Evolutionary conservation across 352 stramenopile species (phyloP), one percentile per base, ranked within the genome.

Genomic region (Globisporangium emineosum): DNA sequence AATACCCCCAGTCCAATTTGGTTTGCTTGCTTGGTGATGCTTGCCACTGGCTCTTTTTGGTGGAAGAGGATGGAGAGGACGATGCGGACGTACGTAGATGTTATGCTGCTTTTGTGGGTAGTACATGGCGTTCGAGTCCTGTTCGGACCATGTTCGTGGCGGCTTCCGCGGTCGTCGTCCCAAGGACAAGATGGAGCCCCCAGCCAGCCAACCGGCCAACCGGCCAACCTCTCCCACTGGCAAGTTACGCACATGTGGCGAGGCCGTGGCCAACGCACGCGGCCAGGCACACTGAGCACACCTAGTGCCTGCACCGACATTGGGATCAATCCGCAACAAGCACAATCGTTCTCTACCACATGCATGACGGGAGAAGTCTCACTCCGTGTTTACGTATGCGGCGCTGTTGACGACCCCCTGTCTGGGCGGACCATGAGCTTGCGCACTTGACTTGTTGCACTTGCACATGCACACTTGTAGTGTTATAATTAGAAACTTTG

Each of bases 31-130:
- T n/a, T n/a, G n/a, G n/a, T n/a, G n/a, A n/a, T n/a, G n/a, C n/a
- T n/a, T n/a, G n/a, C n/a, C 19, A 57, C 52, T 57, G 52, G 52
- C 52, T 57, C 52, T 57, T 43, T 57, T 57, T 57, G 52, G 30
- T 57, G 52, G 52, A 57, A 56, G 50, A 37, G 50, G 51, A 57
- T 27, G 30, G n/a, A 21, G 30, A 3, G 7, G 19, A 32, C 23
- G 51, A 29, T 27, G 50, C 21, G 27, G 9, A 23, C 49, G 23
- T 47, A 47, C 40, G 40, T 47, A 47, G 40, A 47, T 47, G 40
- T 47, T 47, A 47, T 47, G 40, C 40, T 47, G 19, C 13, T 21
- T 17, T 45, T 0, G 5, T 32, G 29, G 13, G 13, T 5, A 10
- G 25, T 54, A 40, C 51, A 27, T 27, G 51, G 19, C 27, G 51